These are phyloP conservation scores for Selaginella tamariscina DNA, from an alignment of 75 land plant genomes.

Conservation along the genomic window DNA sequence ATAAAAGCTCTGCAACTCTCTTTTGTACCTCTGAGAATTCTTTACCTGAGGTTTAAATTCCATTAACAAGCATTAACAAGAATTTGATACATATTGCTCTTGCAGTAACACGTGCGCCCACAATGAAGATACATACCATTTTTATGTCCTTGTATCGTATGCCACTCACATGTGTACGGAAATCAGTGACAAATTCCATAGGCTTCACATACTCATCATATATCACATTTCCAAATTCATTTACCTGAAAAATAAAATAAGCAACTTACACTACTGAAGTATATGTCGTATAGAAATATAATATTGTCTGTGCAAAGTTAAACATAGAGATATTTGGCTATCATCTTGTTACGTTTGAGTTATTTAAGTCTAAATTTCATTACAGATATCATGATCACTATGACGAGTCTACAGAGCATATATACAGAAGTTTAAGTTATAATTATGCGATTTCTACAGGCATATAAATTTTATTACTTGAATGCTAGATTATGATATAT, in stretches of 20 bases:
- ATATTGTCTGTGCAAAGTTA: too few species aligned
- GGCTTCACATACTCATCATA: constrained; percentile 93
- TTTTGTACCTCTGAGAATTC: constrained; percentile 60
- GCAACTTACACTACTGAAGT: background rate
- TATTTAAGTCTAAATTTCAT: too few species aligned
- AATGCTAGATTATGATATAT: too few species aligned
- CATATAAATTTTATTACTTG: too few species aligned
- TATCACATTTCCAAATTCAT: constrained; percentile 77
- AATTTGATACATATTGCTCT: background rate
- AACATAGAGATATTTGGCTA: too few species aligned
- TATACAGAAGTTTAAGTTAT: too few species aligned
- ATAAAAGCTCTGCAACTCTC: constrained; percentile 66
- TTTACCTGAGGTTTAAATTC: constrained; percentile 38
- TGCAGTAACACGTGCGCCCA: background rate
- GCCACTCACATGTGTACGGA: constrained; percentile 81
- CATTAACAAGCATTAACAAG: background rate
- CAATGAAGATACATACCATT: constrained; percentile 41
- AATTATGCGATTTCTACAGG: too few species aligned
- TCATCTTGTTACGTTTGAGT: too few species aligned
- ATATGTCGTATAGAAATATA: too few species aligned
- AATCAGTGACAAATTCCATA: constrained; percentile 66
- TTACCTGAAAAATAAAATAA: constrained; percentile 49
- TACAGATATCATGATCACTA: too few species aligned
- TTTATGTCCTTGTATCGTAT: constrained; percentile 54
- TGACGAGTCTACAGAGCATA: too few species aligned